Evolutionary conservation across 352 stramenopile species (phyloP), one percentile per base, ranked within the genome.

Genomic region (Thalassiosira delicatula): DNA sequence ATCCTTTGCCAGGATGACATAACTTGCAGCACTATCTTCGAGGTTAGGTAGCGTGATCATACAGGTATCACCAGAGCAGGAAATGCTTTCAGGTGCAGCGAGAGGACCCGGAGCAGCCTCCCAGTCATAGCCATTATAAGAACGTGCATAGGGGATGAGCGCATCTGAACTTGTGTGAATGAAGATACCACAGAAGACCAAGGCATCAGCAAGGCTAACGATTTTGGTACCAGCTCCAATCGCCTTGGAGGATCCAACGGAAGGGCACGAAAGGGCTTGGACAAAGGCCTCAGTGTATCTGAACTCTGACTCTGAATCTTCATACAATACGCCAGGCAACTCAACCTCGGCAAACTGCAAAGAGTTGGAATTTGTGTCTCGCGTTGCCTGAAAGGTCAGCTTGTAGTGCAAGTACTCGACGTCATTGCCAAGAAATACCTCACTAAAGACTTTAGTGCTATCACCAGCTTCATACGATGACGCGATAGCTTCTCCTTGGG

Each of bases 111-210:
- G 66, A 60, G 74, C 70, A 11, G 63, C 23, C 51, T 93, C 85
- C 89, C 89, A 93, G 32, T 86, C 71, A 12, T 81, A 29, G 29
- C 62, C 79, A 70, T 88, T 53, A 51, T 93, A 93, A 14, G 83
- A 90, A n/a, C n/a, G n/a, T 44, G 72, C 83, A 35, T 89, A 79
- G 2, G 89, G 89, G n/a, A 91, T 87, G 12, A 89, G 57, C 56
- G 27, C 27, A 14, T 62, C 83, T 12, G n/a, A 62, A 33, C 46
- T 25, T 29, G 70, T 79, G 14, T 79, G 42, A 19, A 83, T 73
- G 53, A 86, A 89, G 11, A 89, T 76, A 21, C 70, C 83, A 35
- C 78, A 89, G 59, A 82, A 73, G 7, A 67, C 76, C 63, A 83
- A 27, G 7, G 25, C 23, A 17, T 21, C 9, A 14, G 81, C 65